Evolutionary conservation across 2,329 filamentous ascomycete species (phyloP), one percentile per base, ranked within the genome.

Genomic region (Coniochaeta sp.): DNA sequence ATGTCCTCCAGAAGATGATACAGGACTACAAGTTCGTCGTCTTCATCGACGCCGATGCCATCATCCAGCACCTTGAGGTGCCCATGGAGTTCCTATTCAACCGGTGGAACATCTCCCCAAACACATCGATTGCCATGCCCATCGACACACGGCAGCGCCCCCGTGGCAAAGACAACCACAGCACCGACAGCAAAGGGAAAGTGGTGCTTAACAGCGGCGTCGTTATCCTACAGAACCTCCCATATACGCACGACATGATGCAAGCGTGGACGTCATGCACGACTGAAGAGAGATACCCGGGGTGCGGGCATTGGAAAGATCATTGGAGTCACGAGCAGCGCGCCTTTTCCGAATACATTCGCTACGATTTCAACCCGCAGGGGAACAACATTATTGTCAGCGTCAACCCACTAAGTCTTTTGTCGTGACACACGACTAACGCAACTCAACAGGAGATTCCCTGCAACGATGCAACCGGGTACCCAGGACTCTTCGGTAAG

Each of bases 61-160:
- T 74, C 7, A 71, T 79, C 58, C 67, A 71, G 0, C 70, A 79
- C 59, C 71, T 74, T 1, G 71, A 78, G 36, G 65, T 81, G 0
- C 77, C 78, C 2, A 61, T 79, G 17, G 78, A 81, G 67, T 80
- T 76, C 74, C 71, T 81, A 7, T 72, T 81, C 65, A 78, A 77
- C 64, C 71, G 75, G 44, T 80, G 78, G 78, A 71, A 75, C 59
- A 69, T 79, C 56, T 70, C 67, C 11, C 62, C 67, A 0, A 65
- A 73, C 1, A 79, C 75, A 0, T 71, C 78, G 14, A 67, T 79
- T 59, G 76, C 79, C 60, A 75, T 80, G 71, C 73, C 78, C 40
- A 70, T 76, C 60, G 79, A 81, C 58, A 77, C 78, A 7, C 70
- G 76, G 62, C 68, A 70, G 58, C 78, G 79, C 65, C 67, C 61